A percentile compares a stretch with the other conserved stretches of the same genome.
Evolutionary conservation across 1,284 basidiomycete genomes (phyloP).

Genomic region (Rhodotorula sp.): DNA sequence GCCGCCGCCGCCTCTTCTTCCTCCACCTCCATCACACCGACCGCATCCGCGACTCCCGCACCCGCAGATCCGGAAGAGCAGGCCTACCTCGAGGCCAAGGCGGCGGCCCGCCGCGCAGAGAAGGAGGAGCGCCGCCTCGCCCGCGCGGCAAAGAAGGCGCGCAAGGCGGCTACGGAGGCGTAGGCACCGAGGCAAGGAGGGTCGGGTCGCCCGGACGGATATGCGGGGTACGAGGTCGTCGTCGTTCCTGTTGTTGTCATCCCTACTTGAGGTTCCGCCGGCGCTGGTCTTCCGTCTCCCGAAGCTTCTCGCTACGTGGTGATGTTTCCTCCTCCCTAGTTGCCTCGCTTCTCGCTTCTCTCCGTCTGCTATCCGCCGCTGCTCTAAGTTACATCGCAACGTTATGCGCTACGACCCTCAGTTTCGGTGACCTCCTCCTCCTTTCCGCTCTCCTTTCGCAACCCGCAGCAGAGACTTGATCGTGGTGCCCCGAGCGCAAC

Average conservation of each 20-base stretch:
- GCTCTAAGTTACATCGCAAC: too few species aligned
- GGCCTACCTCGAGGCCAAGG: conserved; percentile 4
- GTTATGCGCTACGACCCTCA: too few species aligned
- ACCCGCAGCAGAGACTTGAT: too few species aligned
- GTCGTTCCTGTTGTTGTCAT: background rate
- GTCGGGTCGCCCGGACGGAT: background rate
- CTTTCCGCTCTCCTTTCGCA: background rate
- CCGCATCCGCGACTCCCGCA: background rate
- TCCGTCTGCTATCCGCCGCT: too few species aligned
- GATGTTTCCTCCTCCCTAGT: too few species aligned
- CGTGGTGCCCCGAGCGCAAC: too few species aligned
- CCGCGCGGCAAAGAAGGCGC: conserved; percentile 12
- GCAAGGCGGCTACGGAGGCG: background rate
- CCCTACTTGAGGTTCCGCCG: too few species aligned
- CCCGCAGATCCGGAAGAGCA: background rate
- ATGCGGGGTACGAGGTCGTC: too few species aligned
- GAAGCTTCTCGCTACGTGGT: too few species aligned
- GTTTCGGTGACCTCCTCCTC: too few species aligned
- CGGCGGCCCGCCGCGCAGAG: conserved; percentile 5
- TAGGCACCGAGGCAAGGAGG: background rate
- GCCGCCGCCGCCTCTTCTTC: background rate
- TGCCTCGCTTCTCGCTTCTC: too few species aligned
- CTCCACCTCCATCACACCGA: background rate
- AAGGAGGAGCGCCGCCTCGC: conserved; percentile 12
- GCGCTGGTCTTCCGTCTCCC: background rate